Conservation (phyloP, 495 filamentous ascomycete species). For the Penicillium simplicissimum region DNA sequence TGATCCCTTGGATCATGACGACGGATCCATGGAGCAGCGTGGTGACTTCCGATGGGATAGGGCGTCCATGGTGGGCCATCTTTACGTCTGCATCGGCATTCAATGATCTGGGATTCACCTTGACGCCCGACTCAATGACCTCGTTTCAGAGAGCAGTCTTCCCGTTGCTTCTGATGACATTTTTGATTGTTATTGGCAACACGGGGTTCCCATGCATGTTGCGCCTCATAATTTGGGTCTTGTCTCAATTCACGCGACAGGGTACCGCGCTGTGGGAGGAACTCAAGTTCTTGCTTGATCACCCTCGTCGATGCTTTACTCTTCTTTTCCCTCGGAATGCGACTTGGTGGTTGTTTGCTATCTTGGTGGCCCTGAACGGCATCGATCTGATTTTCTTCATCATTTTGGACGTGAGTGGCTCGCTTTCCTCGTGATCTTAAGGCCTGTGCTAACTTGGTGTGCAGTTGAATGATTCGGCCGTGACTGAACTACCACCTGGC, state of each 20-base stretch:
- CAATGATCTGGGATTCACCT: conserved; percentile 82
- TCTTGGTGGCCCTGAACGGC: conserved; percentile 78
- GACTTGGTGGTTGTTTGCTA: conserved; percentile 94
- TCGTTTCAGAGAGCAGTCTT: conserved; percentile 77
- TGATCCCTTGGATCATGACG: conserved; percentile 78
- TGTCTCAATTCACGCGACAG: conserved; percentile 56
- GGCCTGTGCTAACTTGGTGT: conserved; percentile 6
- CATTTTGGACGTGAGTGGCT: conserved; percentile 72
- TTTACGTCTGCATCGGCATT: conserved; percentile 85
- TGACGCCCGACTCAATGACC: conserved; percentile 91
- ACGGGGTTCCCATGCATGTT: conserved; percentile 94
- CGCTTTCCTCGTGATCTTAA: not conserved
- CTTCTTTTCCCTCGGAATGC: conserved; percentile 84
- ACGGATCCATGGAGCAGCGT: conserved; percentile 56
- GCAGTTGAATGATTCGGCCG: conserved; percentile 65
- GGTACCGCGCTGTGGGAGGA: conserved; percentile 80
- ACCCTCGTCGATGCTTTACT: conserved; percentile 93
- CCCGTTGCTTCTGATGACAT: conserved; percentile 71
- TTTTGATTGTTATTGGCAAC: conserved; percentile 89
- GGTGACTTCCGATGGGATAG: conserved; percentile 61
- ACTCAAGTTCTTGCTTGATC: conserved; percentile 84
- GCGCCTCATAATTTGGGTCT: conserved; percentile 81
- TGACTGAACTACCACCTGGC: conserved; percentile 63
- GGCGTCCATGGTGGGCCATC: conserved; percentile 84
- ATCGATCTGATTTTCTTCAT: conserved; percentile 88